Percentiles rank a stretch among this genome's conserved stretches.
These are phyloP conservation scores for Sarcodon aspratus DNA, from an alignment of 768 basidiomycete species.

Conservation along the genomic window DNA sequence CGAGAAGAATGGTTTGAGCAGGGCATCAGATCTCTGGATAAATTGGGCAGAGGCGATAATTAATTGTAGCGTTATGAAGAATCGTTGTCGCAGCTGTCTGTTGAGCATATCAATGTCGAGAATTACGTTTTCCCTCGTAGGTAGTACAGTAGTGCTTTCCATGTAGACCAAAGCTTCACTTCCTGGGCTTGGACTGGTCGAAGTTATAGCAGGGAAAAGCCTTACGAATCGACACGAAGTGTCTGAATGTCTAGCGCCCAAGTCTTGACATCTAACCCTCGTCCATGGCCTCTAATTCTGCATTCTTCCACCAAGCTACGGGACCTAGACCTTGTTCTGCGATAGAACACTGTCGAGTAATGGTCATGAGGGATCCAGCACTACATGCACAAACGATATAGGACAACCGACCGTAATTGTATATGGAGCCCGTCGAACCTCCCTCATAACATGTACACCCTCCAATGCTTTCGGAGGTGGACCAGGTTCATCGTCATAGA, in stretches of 20 bases:
- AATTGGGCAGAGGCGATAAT: slow-evolving; percentile 62
- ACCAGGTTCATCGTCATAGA: slow-evolving; percentile 79
- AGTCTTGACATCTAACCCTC: slow-evolving; percentile 16
- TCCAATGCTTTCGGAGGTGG: slow-evolving; percentile 60
- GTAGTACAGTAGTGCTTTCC: too few relatives aligned
- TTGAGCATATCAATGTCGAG: too few relatives aligned
- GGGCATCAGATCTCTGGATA: slow-evolving; percentile 72
- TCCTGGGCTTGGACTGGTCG: too few relatives aligned
- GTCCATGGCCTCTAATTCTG: slow-evolving; percentile 28
- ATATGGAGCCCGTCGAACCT: slow-evolving; percentile 49
- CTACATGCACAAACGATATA: not conserved
- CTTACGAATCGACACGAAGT: too few relatives aligned
- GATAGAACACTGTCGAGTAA: slow-evolving; percentile 53
- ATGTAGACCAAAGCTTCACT: too few relatives aligned
- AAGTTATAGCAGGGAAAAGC: too few relatives aligned
- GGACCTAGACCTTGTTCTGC: slow-evolving; percentile 77
- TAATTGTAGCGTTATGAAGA: not conserved
- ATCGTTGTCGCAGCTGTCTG: too few relatives aligned
- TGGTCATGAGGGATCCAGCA: not conserved
- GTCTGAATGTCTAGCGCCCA: not conserved
- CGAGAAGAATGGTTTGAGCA: slow-evolving; percentile 94
- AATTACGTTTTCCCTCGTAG: too few relatives aligned
- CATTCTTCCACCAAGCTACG: slow-evolving; percentile 61
- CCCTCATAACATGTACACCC: slow-evolving; percentile 46
- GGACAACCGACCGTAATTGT: slow-evolving; percentile 46